A percentile compares a stretch with the other conserved stretches of the same genome.
Evolutionary conservation across 768 basidiomycete genomes (phyloP).

Genomic region (Punctularia strigosozonata): DNA sequence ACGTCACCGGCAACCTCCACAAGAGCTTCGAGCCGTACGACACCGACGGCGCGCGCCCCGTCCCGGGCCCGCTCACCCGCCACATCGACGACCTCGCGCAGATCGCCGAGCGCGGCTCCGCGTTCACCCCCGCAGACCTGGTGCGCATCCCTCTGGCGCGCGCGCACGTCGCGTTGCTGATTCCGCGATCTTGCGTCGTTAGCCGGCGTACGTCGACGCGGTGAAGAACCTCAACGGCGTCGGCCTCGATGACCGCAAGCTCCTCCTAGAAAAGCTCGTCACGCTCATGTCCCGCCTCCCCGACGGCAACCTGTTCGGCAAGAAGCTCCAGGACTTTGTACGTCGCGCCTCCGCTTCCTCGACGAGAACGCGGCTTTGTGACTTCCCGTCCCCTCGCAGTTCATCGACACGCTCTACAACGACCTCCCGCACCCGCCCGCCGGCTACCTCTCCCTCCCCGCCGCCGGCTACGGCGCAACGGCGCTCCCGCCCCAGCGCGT

Average conservation of each 20-base stretch:
- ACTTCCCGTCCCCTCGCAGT: conserved; percentile 23
- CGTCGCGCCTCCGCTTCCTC: no score
- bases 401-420: conserved; percentile 35
- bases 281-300: conserved; percentile 45
- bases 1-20: background rate
- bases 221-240: conserved; percentile 29
- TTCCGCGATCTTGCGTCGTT: background rate
- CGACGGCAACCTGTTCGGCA: conserved; percentile 16
- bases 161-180: background rate
- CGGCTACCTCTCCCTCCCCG: conserved; percentile 29
- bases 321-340: conserved; percentile 34
- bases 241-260: conserved; percentile 43
- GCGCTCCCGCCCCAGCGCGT: conserved; percentile 12
- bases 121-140: conserved; percentile 15
- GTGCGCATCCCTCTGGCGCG: conserved; percentile 10
- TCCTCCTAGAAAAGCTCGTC: conserved; percentile 54
- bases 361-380: conserved; percentile 46
- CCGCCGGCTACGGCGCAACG: conserved; percentile 4
- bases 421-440: conserved; percentile 70
- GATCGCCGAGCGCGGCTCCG: conserved; percentile 15
- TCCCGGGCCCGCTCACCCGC: conserved; percentile 13
- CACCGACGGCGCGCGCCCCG: conserved; percentile 21
- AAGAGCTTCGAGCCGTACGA: conserved; percentile 14
- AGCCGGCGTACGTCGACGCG: conserved; percentile 42
- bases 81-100: conserved; percentile 18